Evolutionary conservation across 352 stramenopile species (phyloP).

Genomic region (Peronospora belbahrii): DNA sequence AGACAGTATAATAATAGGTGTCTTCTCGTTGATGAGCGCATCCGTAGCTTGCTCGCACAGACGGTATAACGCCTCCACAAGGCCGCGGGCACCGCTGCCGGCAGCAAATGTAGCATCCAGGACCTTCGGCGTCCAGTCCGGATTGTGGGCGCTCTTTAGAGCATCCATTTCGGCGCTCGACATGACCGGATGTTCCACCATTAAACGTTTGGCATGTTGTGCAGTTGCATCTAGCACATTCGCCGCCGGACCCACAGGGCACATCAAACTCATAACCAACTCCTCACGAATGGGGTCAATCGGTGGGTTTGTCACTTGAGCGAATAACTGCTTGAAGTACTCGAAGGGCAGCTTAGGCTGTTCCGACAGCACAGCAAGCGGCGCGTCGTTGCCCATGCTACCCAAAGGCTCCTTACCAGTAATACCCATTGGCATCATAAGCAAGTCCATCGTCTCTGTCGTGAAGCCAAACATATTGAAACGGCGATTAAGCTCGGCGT

Average conservation of each 20-base stretch:
- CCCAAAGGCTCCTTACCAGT: slow-evolving; percentile 90
- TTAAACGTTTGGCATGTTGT: slow-evolving; percentile 72
- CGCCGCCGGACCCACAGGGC: slow-evolving; percentile 91
- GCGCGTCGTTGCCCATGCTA: slow-evolving; percentile 94
- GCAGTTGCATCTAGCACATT: slow-evolving; percentile 88
- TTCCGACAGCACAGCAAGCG: slow-evolving; percentile 89
- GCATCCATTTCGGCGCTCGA: slow-evolving; percentile 90
- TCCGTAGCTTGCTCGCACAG: slow-evolving; percentile 91
- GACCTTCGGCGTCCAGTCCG: slow-evolving; percentile 48
- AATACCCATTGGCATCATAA: slow-evolving; percentile 93
- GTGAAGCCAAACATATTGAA: slow-evolving; percentile 95
- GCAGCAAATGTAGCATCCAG: slow-evolving; percentile 62
- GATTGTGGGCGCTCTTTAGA: slow-evolving; percentile 73
- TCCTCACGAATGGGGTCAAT: slow-evolving; percentile 97
- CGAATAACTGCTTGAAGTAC: slow-evolving; percentile 97
- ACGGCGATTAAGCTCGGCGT: slow-evolving; percentile 75
- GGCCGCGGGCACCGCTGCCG: slow-evolving; percentile 47
- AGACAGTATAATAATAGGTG: slow-evolving; percentile 87
- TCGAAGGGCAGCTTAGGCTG: slow-evolving; percentile 92
- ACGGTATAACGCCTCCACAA: slow-evolving; percentile 83
- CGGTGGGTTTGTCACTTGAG: slow-evolving; percentile 94
- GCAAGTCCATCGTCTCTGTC: slow-evolving; percentile 92
- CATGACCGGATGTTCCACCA: slow-evolving; percentile 92
- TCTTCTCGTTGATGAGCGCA: slow-evolving; percentile 75
- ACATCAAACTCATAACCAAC: slow-evolving; percentile 95